Evolutionary conservation across 352 stramenopile genomes (phyloP), one percentile per base, ranked within the genome.

Genomic region (Aphanomyces cochlioides): DNA sequence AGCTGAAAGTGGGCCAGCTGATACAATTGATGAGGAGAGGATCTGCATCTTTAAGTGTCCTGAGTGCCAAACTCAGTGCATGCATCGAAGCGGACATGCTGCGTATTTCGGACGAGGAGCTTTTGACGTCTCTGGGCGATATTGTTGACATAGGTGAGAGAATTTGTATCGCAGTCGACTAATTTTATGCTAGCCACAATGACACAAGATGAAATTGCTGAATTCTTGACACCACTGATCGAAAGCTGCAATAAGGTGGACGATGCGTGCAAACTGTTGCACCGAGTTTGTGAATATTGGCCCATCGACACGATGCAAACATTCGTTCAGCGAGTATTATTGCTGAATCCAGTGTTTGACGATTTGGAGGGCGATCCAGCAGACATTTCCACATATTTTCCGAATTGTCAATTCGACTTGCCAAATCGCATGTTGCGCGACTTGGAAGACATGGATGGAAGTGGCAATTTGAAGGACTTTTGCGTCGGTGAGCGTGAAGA

Each of bases 361-460:
- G 87, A 95, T 50, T 66, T 95, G 3, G 85, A 95, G n/a, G 87
- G 85, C 47, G 83, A 89, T 54, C 83, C 89, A 43, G 83, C 92
- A 56, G 87, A 90, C 13, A 83, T 92, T 19, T 68, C 91, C 41
- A 58, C 78, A 15, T 81, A 85, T 47, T 73, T 92, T 57, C 84
- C 85, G 19, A 80, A 64, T 66, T 61, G 54, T 37, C 28, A 28
- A 10, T 61, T 95, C 15, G 87, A 95, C 63, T 93, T 95, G 47
- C 87, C 87, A 0, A 93, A 79, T 47, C 80, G 87, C 61, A 79
- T 92, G 54, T 37, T 61, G 5, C 54, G 54, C 48, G 80, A 90
- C 67, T 75, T 90, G 39, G 87, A 92, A 78, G 87, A 93, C 41
- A 81, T 85, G 0, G 84, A 95, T 37, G 87, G 91, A 63, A 85